Conservation (phyloP, 805 yeast species). For the Yarrowia divulgata region DNA sequence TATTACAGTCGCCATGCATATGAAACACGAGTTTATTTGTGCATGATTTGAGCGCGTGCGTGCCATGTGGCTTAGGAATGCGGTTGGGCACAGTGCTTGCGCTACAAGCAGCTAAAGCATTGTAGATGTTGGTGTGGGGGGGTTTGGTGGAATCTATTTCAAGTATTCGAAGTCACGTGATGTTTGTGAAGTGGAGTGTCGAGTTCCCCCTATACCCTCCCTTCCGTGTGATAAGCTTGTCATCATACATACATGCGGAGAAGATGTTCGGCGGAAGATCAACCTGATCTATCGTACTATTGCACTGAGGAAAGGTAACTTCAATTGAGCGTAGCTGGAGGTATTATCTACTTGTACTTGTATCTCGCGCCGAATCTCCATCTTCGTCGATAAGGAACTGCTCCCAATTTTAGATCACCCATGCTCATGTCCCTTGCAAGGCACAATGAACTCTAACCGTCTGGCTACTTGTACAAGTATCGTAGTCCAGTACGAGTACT, state of each 20-base stretch:
- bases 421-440: neutral
- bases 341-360: no score
- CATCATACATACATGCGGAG: no score
- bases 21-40: conserved; percentile 9
- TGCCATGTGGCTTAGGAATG: neutral
- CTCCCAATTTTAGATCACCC: neutral
- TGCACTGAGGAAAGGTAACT: no score
- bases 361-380: no score
- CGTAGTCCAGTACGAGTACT: no score
- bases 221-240: no score
- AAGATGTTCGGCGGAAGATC: no score
- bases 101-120: neutral
- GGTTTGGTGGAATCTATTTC: neutral
- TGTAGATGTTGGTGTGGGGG: neutral
- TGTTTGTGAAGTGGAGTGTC: no score
- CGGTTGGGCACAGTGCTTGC: neutral
- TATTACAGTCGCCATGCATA: neutral
- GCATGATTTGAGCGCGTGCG: neutral
- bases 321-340: no score
- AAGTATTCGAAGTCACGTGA: neutral
- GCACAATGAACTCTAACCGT: neutral
- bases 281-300: no score
- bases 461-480: no score
- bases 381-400: neutral
- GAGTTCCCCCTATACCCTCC: no score